Base-by-base conservation (phyloP, 1,139 yeast genomes). In the Blastobotrys ciferrii region DNA sequence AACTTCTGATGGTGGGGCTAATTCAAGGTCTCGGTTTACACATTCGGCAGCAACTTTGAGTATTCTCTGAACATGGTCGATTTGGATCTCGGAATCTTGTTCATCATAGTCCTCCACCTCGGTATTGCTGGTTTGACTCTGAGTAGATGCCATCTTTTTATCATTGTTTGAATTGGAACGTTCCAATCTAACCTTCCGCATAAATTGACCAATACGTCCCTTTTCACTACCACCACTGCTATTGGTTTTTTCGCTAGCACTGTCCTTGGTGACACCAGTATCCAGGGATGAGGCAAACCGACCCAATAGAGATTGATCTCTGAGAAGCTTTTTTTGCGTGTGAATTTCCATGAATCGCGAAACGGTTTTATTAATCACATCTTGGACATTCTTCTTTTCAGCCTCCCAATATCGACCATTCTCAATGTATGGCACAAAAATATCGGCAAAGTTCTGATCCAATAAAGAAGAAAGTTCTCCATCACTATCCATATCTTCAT, bases 41-140 rank as follows among this genome's bases (percentile, higher is more conserved):
- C 92, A 77, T 66, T 91, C 98, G 28, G 89, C 87, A 2, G 84
- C 77, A 28, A 87, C 78, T 56, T 82, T 82, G 39, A 89, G 70
- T 51, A 87, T 76, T 1, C 75, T 71, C 58, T 87, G 92, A 2
- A 87, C 82, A 35, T 74, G 70, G 13, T 69, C 62, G 20, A 52
- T 41, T 31, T 48, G 52, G 25, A 57, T 46, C 14, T 53, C 55
- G 2, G 58, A 49, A 41, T 47, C 52, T 15, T 41, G 51, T 4
- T 48, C 49, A 32, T 55, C 57, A 18, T 40, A 48, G 6, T 51
- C 55, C 13, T 20, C 43, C 25, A 42, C 53, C 40, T 6, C 28
- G n/a, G 36, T 31, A 2, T 15, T 32, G 5, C 48, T 32, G 30
- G 15, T 20, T 25, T 42, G 37, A 12, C 38, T 32, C 31, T 43